Evolutionary conservation across 768 basidiomycete species (phyloP), one percentile per base, ranked within the genome.

Genomic region (Tulasnella sp.): DNA sequence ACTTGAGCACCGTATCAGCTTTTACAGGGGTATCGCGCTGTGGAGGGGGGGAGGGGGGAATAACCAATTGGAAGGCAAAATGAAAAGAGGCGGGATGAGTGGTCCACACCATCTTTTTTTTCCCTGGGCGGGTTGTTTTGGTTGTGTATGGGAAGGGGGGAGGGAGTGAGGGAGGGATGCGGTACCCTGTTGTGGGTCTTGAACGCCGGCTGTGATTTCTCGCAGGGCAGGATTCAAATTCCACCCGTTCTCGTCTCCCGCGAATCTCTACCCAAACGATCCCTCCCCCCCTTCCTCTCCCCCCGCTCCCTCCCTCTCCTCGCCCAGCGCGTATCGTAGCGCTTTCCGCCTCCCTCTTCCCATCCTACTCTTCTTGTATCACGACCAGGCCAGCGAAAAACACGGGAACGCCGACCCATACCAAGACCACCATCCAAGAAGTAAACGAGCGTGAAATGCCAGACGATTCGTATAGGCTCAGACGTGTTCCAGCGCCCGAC

Each of bases 381-480:
- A 40, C 42, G 37, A 28, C 75, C 42, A 44, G 28, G 46, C 46
- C 46, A 46, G 46, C 44, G 44, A 46, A 46, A 9, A 41, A 46
- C 8, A 8, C 4, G 6, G 2, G 16, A 46, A 46, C 44, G 42
- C 42, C 44, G 44, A 46, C 44, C 44, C 4, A 46, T 14, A 12
- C 24, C 8, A 24, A 58, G 3, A 58, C 54, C 1, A 28, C 31
- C 40, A 41, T 58, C 3, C n/a, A n/a, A n/a, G n/a, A n/a, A n/a
- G n/a, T n/a, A n/a, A n/a, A n/a, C n/a, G n/a, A n/a, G n/a, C n/a
- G n/a, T n/a, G n/a, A n/a, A n/a, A n/a, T n/a, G n/a, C 79, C 79
- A 46, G 79, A 80, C 79, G 79, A 80, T 28, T 44, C 41, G 24
- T 79, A 80, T 41, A 40, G 72, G 28, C 74, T 80, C 44, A 73